Evolutionary conservation across 305 asterid genomes (phyloP), one percentile per base, ranked within the genome.

Genomic region (Coffea humblotiana): DNA sequence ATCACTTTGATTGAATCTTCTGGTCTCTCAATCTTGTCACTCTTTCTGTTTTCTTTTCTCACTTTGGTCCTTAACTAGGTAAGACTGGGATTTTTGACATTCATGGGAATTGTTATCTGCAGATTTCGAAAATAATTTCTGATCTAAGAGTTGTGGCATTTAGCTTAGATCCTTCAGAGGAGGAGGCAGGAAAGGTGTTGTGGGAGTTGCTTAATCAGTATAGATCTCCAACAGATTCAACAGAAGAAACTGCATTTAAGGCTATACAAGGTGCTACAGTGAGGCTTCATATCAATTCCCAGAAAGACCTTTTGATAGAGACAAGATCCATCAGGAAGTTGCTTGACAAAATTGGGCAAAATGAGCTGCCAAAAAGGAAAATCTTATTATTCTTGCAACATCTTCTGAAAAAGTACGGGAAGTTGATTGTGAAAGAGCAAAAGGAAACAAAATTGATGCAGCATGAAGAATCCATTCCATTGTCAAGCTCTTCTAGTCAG

Each of bases 91-190:
- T n/a, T 51, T n/a, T 27, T 80, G 78, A 77, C 75, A 75, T 76
- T 64, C 29, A 61, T 71, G 72, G 23, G 70, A 47, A 80, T 27
- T 75, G 48, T 83, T 79, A 77, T 67, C 71, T 74, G 82, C 94
- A 95, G 98, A 91, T 95, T 69, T 88, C 93, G 58, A 88, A 88
- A 76, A 83, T 91, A 47, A 78, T 90, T 80, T 88, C 86, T 82
- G 97, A 89, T 84, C 89, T 92, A 52, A 85, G 89, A 83, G 83
- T 76, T 77, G 84, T 86, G 45, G 61, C 84, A 23, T 90, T 93
- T 84, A 79, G 80, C 82, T 85, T 93, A 91, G 97, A 95, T 74
- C 92, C 96, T 65, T 79, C 88, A 11, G 98, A 92, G 78, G 92
- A 80, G 85, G 97, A 92, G 80, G 98, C 97, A 32, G 93, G 96